A percentile compares a stretch with the other conserved stretches of the same genome.
Conservation (phyloP, 495 filamentous ascomycete genomes). For the Aspergillus asperescens region DNA sequence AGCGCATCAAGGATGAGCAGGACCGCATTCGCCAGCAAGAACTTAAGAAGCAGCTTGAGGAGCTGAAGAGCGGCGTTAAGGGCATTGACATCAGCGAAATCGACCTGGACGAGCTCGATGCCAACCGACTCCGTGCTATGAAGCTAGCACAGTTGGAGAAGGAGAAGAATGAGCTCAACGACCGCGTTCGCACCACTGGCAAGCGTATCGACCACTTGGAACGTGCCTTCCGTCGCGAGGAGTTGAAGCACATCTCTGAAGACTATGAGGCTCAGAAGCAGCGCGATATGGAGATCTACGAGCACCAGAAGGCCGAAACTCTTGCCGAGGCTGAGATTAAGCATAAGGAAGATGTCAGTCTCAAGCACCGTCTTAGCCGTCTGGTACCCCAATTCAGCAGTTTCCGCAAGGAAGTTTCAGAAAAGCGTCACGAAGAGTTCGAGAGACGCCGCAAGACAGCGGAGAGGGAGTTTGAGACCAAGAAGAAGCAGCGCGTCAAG, state of each 20-base stretch:
- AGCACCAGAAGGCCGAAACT: slow-evolving; percentile 67
- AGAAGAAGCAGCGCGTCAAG: slow-evolving; percentile 79
- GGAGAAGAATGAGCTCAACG: slow-evolving; percentile 90
- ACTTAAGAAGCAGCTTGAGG: slow-evolving; percentile 90
- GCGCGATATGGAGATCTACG: slow-evolving; percentile 73
- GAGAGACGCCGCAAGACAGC: slow-evolving; percentile 86
- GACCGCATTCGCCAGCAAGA: slow-evolving; percentile 89
- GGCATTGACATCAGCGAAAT: slow-evolving; percentile 72
- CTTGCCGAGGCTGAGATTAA: slow-evolving; percentile 76
- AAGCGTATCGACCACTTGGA: slow-evolving; percentile 98
- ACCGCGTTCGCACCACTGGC: slow-evolving; percentile 82
- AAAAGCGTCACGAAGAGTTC: slow-evolving; percentile 89
- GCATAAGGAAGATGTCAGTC: slow-evolving; percentile 81
- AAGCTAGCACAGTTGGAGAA: slow-evolving; percentile 94
- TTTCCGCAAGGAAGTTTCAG: slow-evolving; percentile 72
- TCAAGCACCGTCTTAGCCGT: slow-evolving; percentile 84
- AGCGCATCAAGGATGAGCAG: slow-evolving; percentile 82
- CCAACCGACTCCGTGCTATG: slow-evolving; percentile 81
- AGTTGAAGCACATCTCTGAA: slow-evolving; percentile 80
- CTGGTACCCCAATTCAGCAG: slow-evolving; percentile 74
- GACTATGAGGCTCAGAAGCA: slow-evolving; percentile 85
- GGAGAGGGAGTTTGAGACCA: slow-evolving; percentile 81
- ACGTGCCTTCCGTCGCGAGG: slow-evolving; percentile 91
- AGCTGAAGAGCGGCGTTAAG: slow-evolving; percentile 81
- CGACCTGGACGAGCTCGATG: slow-evolving; percentile 80